phyloP scores from a whole-genome alignment of 495 filamentous ascomycete genomes.

The Penicillium silybi region DNA sequence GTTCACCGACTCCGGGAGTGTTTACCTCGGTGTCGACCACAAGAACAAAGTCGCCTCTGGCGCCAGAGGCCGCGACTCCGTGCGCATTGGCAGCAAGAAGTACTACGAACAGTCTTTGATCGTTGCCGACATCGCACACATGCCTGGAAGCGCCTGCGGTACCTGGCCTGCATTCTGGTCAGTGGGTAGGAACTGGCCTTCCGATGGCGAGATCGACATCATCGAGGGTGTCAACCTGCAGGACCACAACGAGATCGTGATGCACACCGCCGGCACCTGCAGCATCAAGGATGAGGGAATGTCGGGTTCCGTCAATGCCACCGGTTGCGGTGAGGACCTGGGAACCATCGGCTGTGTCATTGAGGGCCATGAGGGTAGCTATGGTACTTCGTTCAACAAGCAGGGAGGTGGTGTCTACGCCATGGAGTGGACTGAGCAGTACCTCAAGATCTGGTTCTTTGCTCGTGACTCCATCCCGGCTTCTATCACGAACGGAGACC shows the following conservation, averaged over 20 bases:
- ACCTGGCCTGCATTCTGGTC: slow-evolving; percentile 78
- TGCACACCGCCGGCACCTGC: slow-evolving; percentile 72
- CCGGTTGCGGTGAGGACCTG: slow-evolving; percentile 54
- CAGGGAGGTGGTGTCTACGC: slow-evolving; percentile 74
- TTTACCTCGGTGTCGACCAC: slow-evolving; percentile 53
- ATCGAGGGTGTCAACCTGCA: slow-evolving; percentile 79
- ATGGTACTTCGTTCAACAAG: slow-evolving; percentile 69
- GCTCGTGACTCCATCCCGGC: slow-evolving; percentile 55
- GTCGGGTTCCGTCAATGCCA: slow-evolving; percentile 42
- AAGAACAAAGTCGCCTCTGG: slow-evolving; percentile 28
- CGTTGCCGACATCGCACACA: slow-evolving; percentile 70
- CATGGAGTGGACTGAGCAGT: slow-evolving; percentile 64
- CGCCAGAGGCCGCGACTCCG: slow-evolving; percentile 58
- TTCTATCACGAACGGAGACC: slow-evolving; percentile 52
- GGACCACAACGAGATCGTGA: slow-evolving; percentile 60
- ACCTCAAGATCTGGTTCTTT: slow-evolving; percentile 78
- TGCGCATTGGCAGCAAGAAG: slow-evolving; percentile 66
- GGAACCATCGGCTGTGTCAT: slow-evolving; percentile 47
- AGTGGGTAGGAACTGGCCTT: slow-evolving; percentile 71
- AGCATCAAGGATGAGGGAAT: slow-evolving; percentile 49
- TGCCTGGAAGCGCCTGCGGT: slow-evolving; percentile 68
- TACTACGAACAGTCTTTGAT: slow-evolving; percentile 66
- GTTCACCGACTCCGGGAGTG: slow-evolving; percentile 42
- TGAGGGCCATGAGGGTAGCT: slow-evolving; percentile 51
- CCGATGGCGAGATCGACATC: slow-evolving; percentile 84